Base-by-base conservation (phyloP, 805 yeast genomes). In the Yueomyces sinensis region DNA sequence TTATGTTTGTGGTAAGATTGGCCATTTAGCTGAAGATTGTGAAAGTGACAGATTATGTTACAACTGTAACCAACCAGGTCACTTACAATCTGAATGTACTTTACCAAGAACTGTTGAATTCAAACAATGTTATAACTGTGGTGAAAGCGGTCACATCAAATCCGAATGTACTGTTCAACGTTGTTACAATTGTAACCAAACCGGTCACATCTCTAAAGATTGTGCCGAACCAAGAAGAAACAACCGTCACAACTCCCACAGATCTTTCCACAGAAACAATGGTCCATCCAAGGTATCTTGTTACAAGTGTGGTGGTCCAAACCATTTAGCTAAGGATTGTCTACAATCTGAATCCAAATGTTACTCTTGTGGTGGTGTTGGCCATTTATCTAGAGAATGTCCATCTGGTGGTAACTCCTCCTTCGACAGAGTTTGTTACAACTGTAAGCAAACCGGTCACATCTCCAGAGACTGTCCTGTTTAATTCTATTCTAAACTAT, bases 51-150 rank as follows among this genome's bases (percentile, higher is more conserved):
- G 87, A 66, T 68, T 83, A 56, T 83, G 95, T 65, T 83, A 84
- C 80, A 83, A 84, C 75, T 83, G 95, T 63, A 82, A 78, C 57
- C 70, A 78, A 60, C 79, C 93, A 40, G 91, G 91, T 44, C 95
- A 83, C 61, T 87, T 82, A 61, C 82, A 91, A 36, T 71, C 74
- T 47, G 93, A 81, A 44, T 86, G 96, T 63, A 80, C 91, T 31
- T 76, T 76, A 54, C 94, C 94, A 56, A 82, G 78, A 62, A 86
- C 84, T 61, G 72, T 81, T 46, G 74, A 75, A 47, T 74, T 74
- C 59, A 86, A 86, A 63, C 86, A 86, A 61, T 86, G 96, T 63
- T 86, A 81, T 77, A 80, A 80, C 61, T 86, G 96, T 65, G 91
- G 91, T 51, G 82, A 79, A 58, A 70, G 79, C 38, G 95, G 95